phyloP scores from a whole-genome alignment of 2,329 filamentous ascomycete genomes.

The Pyrenophora tritici-repentis region DNA sequence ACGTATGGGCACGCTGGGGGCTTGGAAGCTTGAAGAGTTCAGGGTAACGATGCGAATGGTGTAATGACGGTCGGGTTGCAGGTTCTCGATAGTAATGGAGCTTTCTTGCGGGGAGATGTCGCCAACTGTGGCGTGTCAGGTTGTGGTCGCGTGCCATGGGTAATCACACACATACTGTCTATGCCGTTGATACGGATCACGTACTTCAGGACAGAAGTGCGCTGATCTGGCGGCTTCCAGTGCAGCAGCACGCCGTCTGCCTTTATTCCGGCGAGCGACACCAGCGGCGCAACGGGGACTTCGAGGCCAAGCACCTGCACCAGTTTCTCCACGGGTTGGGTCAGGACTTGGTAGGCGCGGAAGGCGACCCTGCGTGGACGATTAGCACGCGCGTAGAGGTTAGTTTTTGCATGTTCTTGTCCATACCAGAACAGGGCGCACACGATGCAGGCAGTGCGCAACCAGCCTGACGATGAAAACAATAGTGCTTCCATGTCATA shows the following conservation, averaged over 20 bases:
- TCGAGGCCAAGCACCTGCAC: constrained; percentile 92
- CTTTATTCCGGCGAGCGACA: constrained; percentile 88
- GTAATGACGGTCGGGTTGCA: constrained; percentile 87
- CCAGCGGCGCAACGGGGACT: constrained; percentile 85
- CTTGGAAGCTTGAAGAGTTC: constrained; percentile 89
- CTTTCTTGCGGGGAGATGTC: constrained; percentile 81
- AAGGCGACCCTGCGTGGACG: constrained; percentile 70
- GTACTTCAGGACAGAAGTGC: constrained; percentile 78
- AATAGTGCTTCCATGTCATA: constrained; percentile 45
- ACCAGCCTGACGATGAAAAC: constrained; percentile 43
- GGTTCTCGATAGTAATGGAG: constrained; percentile 86
- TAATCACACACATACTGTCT: constrained; percentile 66
- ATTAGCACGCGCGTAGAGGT: not conserved
- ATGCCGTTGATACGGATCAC: constrained; percentile 92
- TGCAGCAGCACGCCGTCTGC: constrained; percentile 85
- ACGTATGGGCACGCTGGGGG: constrained; percentile 82
- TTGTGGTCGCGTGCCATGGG: constrained; percentile 6
- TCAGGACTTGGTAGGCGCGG: constrained; percentile 84
- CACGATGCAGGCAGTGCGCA: constrained; percentile 43
- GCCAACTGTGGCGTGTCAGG: constrained; percentile 64
- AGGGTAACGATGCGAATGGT: constrained; percentile 92
- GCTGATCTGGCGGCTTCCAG: constrained; percentile 77
- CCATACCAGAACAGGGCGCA: constrained; percentile 45
- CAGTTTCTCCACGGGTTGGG: constrained; percentile 88
- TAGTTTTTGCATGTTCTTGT: not conserved